Percentiles rank a stretch among this genome's conserved stretches.
Conservation (phyloP, 1,284 basidiomycete species). For the Trichosporon inkin region DNA sequence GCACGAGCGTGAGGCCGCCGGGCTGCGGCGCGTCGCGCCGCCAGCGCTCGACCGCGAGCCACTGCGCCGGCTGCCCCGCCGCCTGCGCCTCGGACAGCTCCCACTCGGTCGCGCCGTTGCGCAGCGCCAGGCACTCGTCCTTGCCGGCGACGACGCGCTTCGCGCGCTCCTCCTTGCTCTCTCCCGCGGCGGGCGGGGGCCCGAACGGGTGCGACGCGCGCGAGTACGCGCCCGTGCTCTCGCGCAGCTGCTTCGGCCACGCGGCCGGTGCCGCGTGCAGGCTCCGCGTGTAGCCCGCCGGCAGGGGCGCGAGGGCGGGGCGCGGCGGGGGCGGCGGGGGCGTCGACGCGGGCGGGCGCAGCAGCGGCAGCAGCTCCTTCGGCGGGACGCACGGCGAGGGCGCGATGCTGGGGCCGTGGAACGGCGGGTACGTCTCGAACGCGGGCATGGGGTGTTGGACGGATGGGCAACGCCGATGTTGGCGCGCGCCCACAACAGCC, state of each 20-base stretch:
- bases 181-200: slow-evolving; percentile 8
- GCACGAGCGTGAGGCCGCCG: slow-evolving; percentile 61
- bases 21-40: slow-evolving; percentile 20
- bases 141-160: slow-evolving; percentile 16
- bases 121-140: slow-evolving; percentile 8
- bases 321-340: slow-evolving; percentile 11
- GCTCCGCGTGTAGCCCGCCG: slow-evolving; percentile 52
- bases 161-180: slow-evolving; percentile 39
- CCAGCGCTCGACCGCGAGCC: slow-evolving; percentile 31
- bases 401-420: slow-evolving; percentile 11
- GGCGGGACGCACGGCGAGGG: slow-evolving; percentile 15
- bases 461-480: neutral
- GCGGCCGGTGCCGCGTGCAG: slow-evolving; percentile 73
- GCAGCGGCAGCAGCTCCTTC: slow-evolving; percentile 11
- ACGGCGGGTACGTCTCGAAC: slow-evolving; percentile 14
- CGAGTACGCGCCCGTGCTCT: slow-evolving; percentile 33
- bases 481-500: neutral
- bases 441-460: neutral
- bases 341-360: slow-evolving; percentile 6
- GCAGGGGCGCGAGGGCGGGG: slow-evolving; percentile 32
- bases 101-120: slow-evolving; percentile 15
- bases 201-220: slow-evolving; percentile 25
- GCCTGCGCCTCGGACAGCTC: slow-evolving; percentile 5
- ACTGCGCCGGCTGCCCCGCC: slow-evolving; percentile 49
- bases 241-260: slow-evolving; percentile 54